These are phyloP conservation scores for Hypomyces rosellus DNA, from an alignment of 2,329 filamentous ascomycete genomes.

Conservation along the genomic window DNA sequence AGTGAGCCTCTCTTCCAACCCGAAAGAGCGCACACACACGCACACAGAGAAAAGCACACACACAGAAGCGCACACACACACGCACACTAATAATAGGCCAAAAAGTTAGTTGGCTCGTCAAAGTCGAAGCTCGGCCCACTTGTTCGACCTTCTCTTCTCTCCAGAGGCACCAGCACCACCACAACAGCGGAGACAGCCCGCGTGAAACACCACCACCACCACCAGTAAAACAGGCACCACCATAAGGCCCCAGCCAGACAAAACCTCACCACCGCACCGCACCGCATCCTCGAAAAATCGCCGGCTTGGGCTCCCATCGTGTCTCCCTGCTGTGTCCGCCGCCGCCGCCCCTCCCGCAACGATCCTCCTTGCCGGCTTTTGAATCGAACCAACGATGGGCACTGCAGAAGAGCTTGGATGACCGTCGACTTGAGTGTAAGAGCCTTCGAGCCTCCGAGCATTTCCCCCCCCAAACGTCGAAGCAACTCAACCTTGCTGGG, in stretches of 20 bases:
- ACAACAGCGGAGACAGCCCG: no score
- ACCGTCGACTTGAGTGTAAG: conserved; percentile 10
- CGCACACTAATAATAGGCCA: not conserved
- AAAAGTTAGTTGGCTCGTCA: no score
- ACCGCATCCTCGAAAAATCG: not conserved
- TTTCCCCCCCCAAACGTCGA: not conserved
- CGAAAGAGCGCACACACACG: not conserved
- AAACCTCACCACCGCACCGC: conserved; percentile 4
- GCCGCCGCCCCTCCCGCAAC: not conserved
- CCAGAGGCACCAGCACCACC: no score
- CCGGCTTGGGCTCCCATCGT: conserved; percentile 4
- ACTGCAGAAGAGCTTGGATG: conserved; percentile 21
- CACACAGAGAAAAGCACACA: not conserved
- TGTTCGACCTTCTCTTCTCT: no score
- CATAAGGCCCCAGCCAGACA: conserved; percentile 6
- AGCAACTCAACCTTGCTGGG: conserved; percentile 5
- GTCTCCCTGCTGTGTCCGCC: not conserved
- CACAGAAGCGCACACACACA: not conserved
- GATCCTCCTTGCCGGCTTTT: not conserved
- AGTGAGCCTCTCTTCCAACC: not conserved
- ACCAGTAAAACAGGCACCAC: not conserved
- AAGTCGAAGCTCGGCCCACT: no score
- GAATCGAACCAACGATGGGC: conserved; percentile 26
- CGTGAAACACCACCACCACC: no score
- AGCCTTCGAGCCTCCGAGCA: conserved; percentile 14